Percentiles rank a stretch among this genome's conserved stretches.
These are phyloP conservation scores for Fusarium begoniae DNA, from an alignment of 2,329 filamentous ascomycete genomes.

Conservation along the genomic window DNA sequence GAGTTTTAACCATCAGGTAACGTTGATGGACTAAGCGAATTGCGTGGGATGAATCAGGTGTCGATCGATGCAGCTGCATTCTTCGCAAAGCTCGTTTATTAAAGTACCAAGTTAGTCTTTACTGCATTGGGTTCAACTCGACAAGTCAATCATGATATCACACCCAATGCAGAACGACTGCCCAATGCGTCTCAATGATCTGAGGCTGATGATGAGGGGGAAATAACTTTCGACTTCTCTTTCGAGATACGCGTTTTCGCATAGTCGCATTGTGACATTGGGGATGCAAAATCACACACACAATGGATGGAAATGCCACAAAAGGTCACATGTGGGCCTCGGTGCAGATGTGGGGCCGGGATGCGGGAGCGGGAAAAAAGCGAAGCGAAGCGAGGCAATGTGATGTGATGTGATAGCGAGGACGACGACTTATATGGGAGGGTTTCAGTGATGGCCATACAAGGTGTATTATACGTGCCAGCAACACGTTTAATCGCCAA, in stretches of 20 bases:
- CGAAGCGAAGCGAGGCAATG: background rate
- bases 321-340: background rate
- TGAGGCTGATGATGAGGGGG: background rate
- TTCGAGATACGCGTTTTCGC: constrained; percentile 19
- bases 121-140: background rate
- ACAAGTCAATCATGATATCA: background rate
- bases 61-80: constrained; percentile 6
- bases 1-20: background rate
- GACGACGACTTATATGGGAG: background rate
- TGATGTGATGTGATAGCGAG: background rate
- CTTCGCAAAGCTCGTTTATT: background rate
- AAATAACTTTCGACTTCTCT: background rate
- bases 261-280: constrained; percentile 12
- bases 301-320: background rate
- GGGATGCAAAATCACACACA: background rate
- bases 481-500: background rate
- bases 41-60: constrained; percentile 4
- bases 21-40: constrained; percentile 4
- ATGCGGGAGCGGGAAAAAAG: constrained; percentile 5
- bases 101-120: background rate
- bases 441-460: background rate
- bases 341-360: constrained; percentile 34
- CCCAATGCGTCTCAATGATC: background rate
- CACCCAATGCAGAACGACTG: background rate
- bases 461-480: background rate